A percentile compares a stretch with the other conserved stretches of the same genome.
Evolutionary conservation across 805 yeast species (phyloP).

Genomic region (Ogataea ramenticola): DNA sequence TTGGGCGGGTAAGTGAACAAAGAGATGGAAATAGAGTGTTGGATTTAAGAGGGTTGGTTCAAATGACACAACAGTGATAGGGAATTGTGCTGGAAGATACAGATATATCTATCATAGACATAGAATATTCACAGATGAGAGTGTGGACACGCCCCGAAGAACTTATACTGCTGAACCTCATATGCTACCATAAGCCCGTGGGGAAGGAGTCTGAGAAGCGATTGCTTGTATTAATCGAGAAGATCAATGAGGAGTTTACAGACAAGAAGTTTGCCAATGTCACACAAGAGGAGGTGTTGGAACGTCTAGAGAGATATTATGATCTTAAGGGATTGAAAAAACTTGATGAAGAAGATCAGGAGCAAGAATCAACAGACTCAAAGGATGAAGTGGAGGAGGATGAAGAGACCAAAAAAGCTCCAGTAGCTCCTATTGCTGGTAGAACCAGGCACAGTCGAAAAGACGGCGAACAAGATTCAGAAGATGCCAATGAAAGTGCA

Average conservation of each 20-base stretch:
- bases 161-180: constrained; percentile 13
- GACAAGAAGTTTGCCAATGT: constrained; percentile 2
- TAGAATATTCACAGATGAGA: constrained; percentile 2
- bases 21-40: background rate
- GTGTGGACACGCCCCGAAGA: constrained; percentile 19
- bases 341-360: constrained; percentile 12
- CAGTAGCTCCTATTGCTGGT: background rate
- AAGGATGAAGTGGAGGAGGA: constrained; percentile 1
- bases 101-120: too few relatives aligned
- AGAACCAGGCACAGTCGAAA: background rate
- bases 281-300: constrained; percentile 9
- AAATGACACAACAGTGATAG: too few relatives aligned
- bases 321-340: constrained; percentile 19
- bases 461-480: too few relatives aligned
- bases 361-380: too few relatives aligned
- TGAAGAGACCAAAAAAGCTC: background rate
- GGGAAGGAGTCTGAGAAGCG: constrained; percentile 13
- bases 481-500: too few relatives aligned
- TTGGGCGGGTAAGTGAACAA: background rate
- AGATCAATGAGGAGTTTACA: constrained; percentile 14
- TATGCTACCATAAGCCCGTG: constrained; percentile 24
- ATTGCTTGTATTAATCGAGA: constrained; percentile 9
- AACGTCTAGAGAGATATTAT: constrained; percentile 17
- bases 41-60: too few relatives aligned
- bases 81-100: too few relatives aligned